Evolutionary conservation across 2,329 filamentous ascomycete genomes (phyloP).

Genomic region (Colletotrichum tanaceti): DNA sequence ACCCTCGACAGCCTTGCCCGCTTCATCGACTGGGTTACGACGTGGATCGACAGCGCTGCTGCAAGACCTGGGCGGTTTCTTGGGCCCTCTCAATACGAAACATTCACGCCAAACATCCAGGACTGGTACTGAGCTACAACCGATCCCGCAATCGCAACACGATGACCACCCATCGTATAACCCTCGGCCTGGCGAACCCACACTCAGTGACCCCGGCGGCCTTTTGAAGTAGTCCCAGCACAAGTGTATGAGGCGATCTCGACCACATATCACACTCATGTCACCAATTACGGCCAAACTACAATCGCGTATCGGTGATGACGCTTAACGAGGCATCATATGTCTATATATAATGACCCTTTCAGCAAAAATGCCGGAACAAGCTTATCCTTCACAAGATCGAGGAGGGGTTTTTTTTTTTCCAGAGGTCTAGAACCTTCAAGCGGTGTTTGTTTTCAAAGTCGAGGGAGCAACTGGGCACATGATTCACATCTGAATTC

Average conservation of each 20-base stretch:
- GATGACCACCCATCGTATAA: conserved; percentile 48
- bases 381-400: neutral
- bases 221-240: conserved; percentile 48
- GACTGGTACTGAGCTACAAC: conserved; percentile 57
- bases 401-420: conserved; percentile 13
- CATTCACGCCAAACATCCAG: conserved; percentile 48
- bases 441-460: conserved; percentile 31
- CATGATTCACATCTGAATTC: conserved; percentile 28
- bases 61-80: conserved; percentile 67
- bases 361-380: conserved; percentile 9
- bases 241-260: neutral
- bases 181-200: conserved; percentile 47
- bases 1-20: conserved; percentile 59
- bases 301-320: neutral
- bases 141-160: conserved; percentile 57
- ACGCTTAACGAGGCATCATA: neutral
- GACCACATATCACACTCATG: neutral
- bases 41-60: conserved; percentile 69
- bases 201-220: conserved; percentile 55
- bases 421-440: conserved; percentile 33
- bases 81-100: conserved; percentile 56
- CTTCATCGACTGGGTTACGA: conserved; percentile 58
- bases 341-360: conserved; percentile 33
- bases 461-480: neutral
- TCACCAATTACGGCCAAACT: neutral